These are phyloP conservation scores for Solanum okadae DNA, from an alignment of 257 asterid species.

Conservation along the genomic window DNA sequence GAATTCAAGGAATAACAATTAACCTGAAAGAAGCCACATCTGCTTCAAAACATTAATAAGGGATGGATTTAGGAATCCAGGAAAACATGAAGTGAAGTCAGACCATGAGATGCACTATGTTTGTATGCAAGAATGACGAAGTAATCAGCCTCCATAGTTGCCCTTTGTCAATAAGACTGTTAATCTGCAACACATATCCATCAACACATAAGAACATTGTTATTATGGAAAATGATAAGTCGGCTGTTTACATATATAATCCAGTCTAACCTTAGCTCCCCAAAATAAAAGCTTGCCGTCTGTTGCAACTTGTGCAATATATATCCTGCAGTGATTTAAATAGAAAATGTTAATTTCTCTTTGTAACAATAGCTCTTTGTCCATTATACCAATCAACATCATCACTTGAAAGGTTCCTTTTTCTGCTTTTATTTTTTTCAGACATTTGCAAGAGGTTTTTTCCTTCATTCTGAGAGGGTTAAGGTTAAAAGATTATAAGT, in stretches of 20 bases:
- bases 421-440: background rate
- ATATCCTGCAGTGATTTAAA: conserved; percentile 42
- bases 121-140: conserved; percentile 79
- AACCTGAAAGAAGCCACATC: conserved; percentile 36
- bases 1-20: conserved; percentile 83
- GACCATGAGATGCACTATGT: conserved; percentile 79
- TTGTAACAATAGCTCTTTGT: background rate
- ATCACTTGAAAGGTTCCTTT: background rate
- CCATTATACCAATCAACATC: background rate
- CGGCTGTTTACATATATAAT: background rate
- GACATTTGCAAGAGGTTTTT: background rate
- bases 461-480: background rate
- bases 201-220: background rate
- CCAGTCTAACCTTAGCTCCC: conserved; percentile 82
- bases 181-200: conserved; percentile 43
- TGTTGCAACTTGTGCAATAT: conserved; percentile 51
- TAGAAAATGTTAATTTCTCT: background rate
- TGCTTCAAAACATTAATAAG: conserved; percentile 2
- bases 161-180: conserved; percentile 74
- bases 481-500: background rate
- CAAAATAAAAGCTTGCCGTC: conserved; percentile 53
- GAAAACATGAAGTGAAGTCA: conserved; percentile 12
- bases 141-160: conserved; percentile 86
- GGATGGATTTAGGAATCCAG: background rate
- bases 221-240: background rate